Evolutionary conservation across 139 green algal genomes (phyloP), one percentile per base, ranked within the genome.

Genomic region (Astrephomene gubernaculifera): DNA sequence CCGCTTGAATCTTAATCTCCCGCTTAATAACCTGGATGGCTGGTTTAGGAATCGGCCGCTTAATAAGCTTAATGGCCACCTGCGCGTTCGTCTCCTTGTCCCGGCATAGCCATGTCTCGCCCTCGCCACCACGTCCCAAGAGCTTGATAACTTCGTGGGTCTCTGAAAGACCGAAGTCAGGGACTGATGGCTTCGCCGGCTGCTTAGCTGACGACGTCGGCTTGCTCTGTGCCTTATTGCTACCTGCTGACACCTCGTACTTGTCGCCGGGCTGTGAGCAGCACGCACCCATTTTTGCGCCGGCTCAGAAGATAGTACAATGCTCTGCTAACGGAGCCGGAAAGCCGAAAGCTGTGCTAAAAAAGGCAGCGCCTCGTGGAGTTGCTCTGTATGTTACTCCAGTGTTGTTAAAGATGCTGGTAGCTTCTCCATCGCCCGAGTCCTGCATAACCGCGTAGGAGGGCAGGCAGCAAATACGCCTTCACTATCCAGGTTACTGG

Each of bases 1-100:
- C 87, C 3, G 92, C 87, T 60, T 94, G 87, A 33, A 95, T 94
- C 78, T 91, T 91, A 38, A 95, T 95, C 73, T 95, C 92, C 3
- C 91, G 88, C 87, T 92, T 92, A 70, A 94, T 93, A 81, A 95
- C 87, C 54, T 87, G 68, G 29, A 95, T 88, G 31, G 87, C 88
- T 52, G 88, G 53, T 63, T 91, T 92, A 9, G 90, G 92, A 14
- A 95, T 92, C 1, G 92, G 92, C 29, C 92, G 85, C 85, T 88
- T 88, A 49, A 95, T 92, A 33, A 94, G 83, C 83, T 95, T 95
- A 60, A 93, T 89, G 29, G 92, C 92, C 14, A 92, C 87, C 60
- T 93, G 86, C 4, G 52, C 29, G 12, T 82, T 74, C 14, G 81
- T 89, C 29, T 64, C 83, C 49, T 90, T 91, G 27, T 92, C 90